These are phyloP conservation scores for Hyphopichia pseudoburtonii DNA, from an alignment of 1,139 yeast species.

Conservation along the genomic window DNA sequence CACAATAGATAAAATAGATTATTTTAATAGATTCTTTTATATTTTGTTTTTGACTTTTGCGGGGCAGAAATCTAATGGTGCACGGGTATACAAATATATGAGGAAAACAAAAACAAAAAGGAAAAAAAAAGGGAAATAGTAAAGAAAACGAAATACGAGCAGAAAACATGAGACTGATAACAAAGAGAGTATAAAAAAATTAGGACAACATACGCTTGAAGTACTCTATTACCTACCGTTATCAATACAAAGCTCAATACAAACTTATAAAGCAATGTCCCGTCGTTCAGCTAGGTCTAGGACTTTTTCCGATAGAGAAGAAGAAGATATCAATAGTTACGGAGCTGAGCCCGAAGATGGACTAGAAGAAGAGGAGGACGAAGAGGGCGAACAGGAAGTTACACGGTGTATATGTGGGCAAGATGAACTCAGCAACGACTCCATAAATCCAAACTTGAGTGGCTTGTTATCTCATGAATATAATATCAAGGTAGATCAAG, in stretches of 20 bases:
- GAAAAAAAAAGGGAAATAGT: too few species aligned
- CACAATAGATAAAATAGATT: too few species aligned
- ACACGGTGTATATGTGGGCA: conserved; percentile 89
- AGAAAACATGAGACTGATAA: not conserved
- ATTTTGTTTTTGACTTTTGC: too few species aligned
- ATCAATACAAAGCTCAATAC: too few species aligned
- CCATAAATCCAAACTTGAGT: conserved; percentile 40
- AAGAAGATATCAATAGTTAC: conserved; percentile 19
- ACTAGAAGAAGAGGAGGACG: conserved; percentile 45
- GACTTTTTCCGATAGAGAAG: conserved; percentile 17
- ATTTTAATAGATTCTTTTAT: too few species aligned
- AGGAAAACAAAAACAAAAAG: too few species aligned
- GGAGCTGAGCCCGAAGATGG: conserved; percentile 28
- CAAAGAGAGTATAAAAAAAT: too few species aligned
- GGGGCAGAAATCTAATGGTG: too few species aligned
- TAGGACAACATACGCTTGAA: too few species aligned
- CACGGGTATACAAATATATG: too few species aligned
- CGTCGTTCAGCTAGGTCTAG: conserved; percentile 31
- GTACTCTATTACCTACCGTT: too few species aligned
- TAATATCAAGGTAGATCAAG: conserved; percentile 70
- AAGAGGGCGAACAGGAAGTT: conserved; percentile 64
- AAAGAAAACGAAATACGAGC: not conserved
- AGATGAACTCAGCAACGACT: conserved; percentile 55
- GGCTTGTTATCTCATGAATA: conserved; percentile 48
- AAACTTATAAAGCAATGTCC: conserved; percentile 18